Evolutionary conservation across 495 filamentous ascomycete genomes (phyloP).

Genomic region (Xylaria flabelliformis): DNA sequence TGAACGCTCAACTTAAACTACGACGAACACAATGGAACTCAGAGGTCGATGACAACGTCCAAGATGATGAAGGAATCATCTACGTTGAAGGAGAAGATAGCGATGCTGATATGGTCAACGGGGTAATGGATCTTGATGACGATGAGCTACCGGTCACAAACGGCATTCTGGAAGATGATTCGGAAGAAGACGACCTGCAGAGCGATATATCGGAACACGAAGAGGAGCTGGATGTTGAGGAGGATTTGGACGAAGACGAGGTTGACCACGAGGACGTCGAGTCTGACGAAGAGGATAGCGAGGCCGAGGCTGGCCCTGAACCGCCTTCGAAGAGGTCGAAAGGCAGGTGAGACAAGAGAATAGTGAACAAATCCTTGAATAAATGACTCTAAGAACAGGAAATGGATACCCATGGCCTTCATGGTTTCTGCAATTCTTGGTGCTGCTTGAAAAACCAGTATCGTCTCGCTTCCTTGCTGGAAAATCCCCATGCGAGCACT

Average conservation of each 20-base stretch:
- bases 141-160: slow-evolving; percentile 44
- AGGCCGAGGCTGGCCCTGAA: slow-evolving; percentile 44
- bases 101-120: slow-evolving; percentile 51
- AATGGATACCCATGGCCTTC: slow-evolving; percentile 36
- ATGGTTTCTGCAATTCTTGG: not conserved
- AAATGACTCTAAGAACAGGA: slow-evolving; percentile 26
- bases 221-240: slow-evolving; percentile 46
- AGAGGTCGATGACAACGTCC: slow-evolving; percentile 57
- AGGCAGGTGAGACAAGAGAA: slow-evolving; percentile 33
- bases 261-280: slow-evolving; percentile 53
- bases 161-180: slow-evolving; percentile 46
- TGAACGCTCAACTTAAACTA: slow-evolving; percentile 83
- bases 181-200: slow-evolving; percentile 51
- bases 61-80: slow-evolving; percentile 78
- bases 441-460: not conserved
- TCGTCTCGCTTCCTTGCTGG: not conserved
- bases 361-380: slow-evolving; percentile 26
- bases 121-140: slow-evolving; percentile 44
- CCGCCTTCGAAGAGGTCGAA: slow-evolving; percentile 45
- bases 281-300: slow-evolving; percentile 52
- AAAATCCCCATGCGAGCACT: not conserved
- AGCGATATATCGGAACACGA: slow-evolving; percentile 47
- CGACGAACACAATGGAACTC: slow-evolving; percentile 61
- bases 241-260: slow-evolving; percentile 52
- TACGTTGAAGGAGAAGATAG: slow-evolving; percentile 85